Conservation (phyloP, 441 rosid genomes). For the Codiaeum variegatum region DNA sequence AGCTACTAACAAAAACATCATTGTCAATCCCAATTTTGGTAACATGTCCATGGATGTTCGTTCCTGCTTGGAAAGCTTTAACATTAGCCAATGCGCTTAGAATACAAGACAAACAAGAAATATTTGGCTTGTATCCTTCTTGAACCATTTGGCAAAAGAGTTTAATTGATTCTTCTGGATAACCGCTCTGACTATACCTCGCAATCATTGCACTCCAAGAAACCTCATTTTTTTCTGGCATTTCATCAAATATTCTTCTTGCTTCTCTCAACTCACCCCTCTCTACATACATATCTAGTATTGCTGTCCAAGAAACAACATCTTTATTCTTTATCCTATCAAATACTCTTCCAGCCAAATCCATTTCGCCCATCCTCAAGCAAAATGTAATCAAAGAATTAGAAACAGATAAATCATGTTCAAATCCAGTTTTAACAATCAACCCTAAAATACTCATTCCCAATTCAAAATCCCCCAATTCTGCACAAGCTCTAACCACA, state of each 20-base stretch:
- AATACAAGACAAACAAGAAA: constrained; percentile 38
- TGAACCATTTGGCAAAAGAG: constrained; percentile 43
- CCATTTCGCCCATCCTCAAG: constrained; percentile 41
- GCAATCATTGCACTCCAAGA: constrained; percentile 46
- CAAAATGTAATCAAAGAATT: constrained; percentile 52
- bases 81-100: constrained; percentile 38
- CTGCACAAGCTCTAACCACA: constrained; percentile 40
- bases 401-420: constrained; percentile 36
- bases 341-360: constrained; percentile 38
- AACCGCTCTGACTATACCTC: constrained; percentile 51
- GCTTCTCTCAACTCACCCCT: constrained; percentile 43
- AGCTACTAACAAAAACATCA: constrained; percentile 38
- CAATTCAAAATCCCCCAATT: constrained; percentile 29
- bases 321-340: constrained; percentile 43
- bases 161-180: constrained; percentile 39
- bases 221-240: constrained; percentile 47
- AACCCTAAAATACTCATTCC: constrained; percentile 43
- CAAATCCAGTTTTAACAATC: constrained; percentile 49
- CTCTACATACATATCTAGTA: constrained; percentile 41
- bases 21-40: constrained; percentile 33
- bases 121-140: constrained; percentile 34
- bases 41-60: constrained; percentile 38
- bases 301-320: constrained; percentile 60
- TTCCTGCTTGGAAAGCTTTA: constrained; percentile 36
- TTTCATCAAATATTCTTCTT: constrained; percentile 44